Base-by-base conservation (phyloP, 2,329 filamentous ascomycete genomes). In the Paecilomyces sp. region DNA sequence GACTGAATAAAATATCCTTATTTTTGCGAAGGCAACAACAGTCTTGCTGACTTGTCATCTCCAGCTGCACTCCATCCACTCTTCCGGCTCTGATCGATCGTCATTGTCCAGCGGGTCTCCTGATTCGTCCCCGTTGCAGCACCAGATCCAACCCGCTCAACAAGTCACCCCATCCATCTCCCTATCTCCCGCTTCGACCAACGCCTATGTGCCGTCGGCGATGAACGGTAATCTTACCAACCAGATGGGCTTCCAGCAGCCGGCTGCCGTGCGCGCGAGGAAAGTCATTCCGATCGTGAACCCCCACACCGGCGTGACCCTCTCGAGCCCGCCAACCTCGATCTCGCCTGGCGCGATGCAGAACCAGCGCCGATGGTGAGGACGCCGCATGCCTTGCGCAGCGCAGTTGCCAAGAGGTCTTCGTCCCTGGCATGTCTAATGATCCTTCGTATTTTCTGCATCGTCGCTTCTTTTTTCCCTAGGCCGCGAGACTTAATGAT, bases 211-310 rank as follows among this genome's bases (percentile, higher is more conserved):
- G 55, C 86, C 88, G 50, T 81, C 86, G 31, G 88, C 87, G 68
- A 80, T 81, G 68, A 89, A 85, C 76, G 87, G 89, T 69, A 82
- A 79, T 75, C 64, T 72, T 66, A 88, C 3, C 25, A 28, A 86
- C 69, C 85, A 86, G 77, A 81, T 93, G 68, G 97, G 96, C 80
- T 82, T 95, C 63, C 91, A 96, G 78, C 93, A 97, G 81, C 91
- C 92, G 62, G 84, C 92, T 63, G 91, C 92, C 63, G 91, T 92
- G 64, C 90, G 94, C 67, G 86, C 89, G 60, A 91, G 92, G 77
- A 97, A 97, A 76, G 91, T 94, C 71, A 97, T 97, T 67, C 93
- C 93, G 61, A 99, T 99, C 74, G 91, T 97, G 77, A 96, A 99
- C 82, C 94, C 94, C 58, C 90, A 85, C 67, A 97, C 93, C 60